Base-by-base conservation (phyloP, 148 eudicot genomes). In the Cornus florida region DNA sequence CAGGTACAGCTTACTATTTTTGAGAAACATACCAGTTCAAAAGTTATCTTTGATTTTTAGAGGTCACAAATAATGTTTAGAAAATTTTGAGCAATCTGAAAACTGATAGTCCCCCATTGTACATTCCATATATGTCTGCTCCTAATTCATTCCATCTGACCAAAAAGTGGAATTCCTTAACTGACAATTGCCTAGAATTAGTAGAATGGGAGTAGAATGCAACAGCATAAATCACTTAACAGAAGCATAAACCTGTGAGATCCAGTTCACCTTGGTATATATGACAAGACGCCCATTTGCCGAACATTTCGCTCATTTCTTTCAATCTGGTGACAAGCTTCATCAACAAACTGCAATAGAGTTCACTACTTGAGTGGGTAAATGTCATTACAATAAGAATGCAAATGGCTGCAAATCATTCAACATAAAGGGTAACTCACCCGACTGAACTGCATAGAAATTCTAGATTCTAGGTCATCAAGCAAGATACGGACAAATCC, bases 401-500 rank as follows among this genome's bases (percentile, higher is more conserved):
- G 66, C 9, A 69, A 35, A 69, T 10, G 13, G 19, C 39, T 53
- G 59, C 23, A 69, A 71, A 9, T 70, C 43, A 35, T 64, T 67
- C 53, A 79, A 31, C 60, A 81, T 35, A 10, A 48, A 80, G 70
- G 71, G 72, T 23, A 79, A 78, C 94, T 87, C 82, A 96, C 99
- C 48, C 88, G 88, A 53, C 86, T 80, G 69, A 96, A 96, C 81
- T 93, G 95, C 82, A 82, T 77, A 71, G 99, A 88, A 69, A 96
- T 93, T 88, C 98, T 91, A 67, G 91, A 86, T 86, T 96, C 99
- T 62, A 96, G 95, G 78, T 89, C 93, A 84, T 92, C 94, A 72
- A 96, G 97, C 89, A 96, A 87, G 70, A 93, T 88, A 38, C 99
- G 94, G 72, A 96, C 99, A 89, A 88, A 93, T 78, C 99, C 99